These are phyloP conservation scores for Hygrocybe coccinea DNA, from an alignment of 768 basidiomycete species.

Conservation along the genomic window DNA sequence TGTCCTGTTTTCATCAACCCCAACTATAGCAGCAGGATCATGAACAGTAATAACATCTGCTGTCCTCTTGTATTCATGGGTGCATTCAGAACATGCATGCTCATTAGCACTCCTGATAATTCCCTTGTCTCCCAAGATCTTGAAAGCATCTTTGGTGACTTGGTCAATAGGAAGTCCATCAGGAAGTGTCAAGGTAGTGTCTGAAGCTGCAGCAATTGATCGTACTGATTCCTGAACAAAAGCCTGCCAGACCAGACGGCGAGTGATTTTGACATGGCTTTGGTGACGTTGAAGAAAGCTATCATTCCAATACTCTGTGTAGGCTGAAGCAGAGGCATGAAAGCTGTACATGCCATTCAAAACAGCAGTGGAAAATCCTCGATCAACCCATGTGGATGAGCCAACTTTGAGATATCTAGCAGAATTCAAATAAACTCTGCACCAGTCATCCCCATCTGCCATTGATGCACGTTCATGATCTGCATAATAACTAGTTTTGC, in stretches of 20 bases:
- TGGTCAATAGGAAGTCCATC: too few relatives aligned
- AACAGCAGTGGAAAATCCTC: slow-evolving; percentile 9
- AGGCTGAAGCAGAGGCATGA: slow-evolving; percentile 17
- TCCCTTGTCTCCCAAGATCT: too few relatives aligned
- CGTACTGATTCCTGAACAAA: slow-evolving; percentile 21
- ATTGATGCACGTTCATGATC: slow-evolving; percentile 15
- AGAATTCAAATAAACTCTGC: slow-evolving; percentile 8
- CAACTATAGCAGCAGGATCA: background rate
- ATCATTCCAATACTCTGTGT: slow-evolving; percentile 13
- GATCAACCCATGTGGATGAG: slow-evolving; percentile 12
- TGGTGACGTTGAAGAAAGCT: background rate
- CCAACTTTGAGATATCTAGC: slow-evolving; percentile 15
- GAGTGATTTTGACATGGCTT: background rate
- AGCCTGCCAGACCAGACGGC: slow-evolving; percentile 15
- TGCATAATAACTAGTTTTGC: slow-evolving; percentile 15
- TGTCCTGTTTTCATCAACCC: slow-evolving; percentile 5
- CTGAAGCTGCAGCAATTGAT: slow-evolving; percentile 7
- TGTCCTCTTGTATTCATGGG: slow-evolving; percentile 6
- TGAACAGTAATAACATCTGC: slow-evolving; percentile 1
- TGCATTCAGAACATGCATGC: slow-evolving; percentile 10
- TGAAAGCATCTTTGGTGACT: too few relatives aligned
- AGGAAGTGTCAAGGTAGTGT: slow-evolving; percentile 1
- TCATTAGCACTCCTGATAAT: too few relatives aligned
- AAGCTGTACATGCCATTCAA: slow-evolving; percentile 17
- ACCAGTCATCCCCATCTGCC: background rate